A percentile compares a stretch with the other conserved stretches of the same genome.
These are phyloP conservation scores for Calcarisporium arbuscula DNA, from an alignment of 2,329 filamentous ascomycete species.

Conservation along the genomic window DNA sequence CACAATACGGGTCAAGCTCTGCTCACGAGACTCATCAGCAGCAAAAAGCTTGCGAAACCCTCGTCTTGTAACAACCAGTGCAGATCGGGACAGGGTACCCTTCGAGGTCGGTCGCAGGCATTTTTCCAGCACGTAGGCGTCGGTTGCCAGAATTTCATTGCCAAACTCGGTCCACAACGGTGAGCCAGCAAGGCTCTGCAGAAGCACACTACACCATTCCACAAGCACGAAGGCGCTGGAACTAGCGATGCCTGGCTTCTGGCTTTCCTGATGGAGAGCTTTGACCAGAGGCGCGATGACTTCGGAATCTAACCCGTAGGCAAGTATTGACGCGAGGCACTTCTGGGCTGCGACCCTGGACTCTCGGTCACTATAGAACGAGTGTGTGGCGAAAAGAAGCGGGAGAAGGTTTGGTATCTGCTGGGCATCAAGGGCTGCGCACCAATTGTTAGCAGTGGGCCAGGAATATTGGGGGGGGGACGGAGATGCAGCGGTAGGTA, in stretches of 20 bases:
- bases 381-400: slow-evolving; percentile 79
- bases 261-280: slow-evolving; percentile 63
- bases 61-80: slow-evolving; percentile 70
- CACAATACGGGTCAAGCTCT: slow-evolving; percentile 58
- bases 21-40: slow-evolving; percentile 45
- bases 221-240: slow-evolving; percentile 81
- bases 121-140: slow-evolving; percentile 70
- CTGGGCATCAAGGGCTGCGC: slow-evolving; percentile 39
- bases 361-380: slow-evolving; percentile 76
- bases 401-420: slow-evolving; percentile 53
- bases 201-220: slow-evolving; percentile 79
- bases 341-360: slow-evolving; percentile 78
- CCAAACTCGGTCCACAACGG: slow-evolving; percentile 59
- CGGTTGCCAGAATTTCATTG: slow-evolving; percentile 58
- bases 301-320: slow-evolving; percentile 45
- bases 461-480: slow-evolving; percentile 4
- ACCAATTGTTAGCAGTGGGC: slow-evolving; percentile 12
- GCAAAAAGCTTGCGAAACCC: slow-evolving; percentile 71
- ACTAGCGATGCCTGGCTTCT: slow-evolving; percentile 70
- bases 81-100: slow-evolving; percentile 62
- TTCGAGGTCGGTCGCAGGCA: slow-evolving; percentile 63
- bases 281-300: slow-evolving; percentile 59
- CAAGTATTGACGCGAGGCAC: slow-evolving; percentile 66
- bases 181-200: slow-evolving; percentile 62
- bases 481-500: slow-evolving; percentile 27